Evolutionary conservation across 2,329 filamentous ascomycete species (phyloP).

Genomic region (Tolypocladium endophyticum): DNA sequence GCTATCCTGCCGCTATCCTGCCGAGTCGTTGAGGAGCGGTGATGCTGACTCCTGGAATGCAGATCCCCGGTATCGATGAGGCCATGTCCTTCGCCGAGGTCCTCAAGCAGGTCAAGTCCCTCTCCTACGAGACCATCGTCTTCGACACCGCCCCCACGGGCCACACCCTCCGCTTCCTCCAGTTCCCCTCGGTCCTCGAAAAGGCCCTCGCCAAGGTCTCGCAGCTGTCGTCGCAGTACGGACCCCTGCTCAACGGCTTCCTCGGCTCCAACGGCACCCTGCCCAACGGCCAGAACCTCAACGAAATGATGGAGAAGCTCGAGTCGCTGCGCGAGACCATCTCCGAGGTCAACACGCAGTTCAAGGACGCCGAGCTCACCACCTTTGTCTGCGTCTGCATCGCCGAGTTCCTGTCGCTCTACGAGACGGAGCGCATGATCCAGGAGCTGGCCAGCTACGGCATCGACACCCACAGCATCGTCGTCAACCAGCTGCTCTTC

Average conservation of each 20-base stretch:
- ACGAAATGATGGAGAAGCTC: slow-evolving; percentile 89
- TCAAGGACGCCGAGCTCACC: slow-evolving; percentile 91
- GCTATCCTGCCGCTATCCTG: background rate
- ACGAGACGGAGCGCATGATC: slow-evolving; percentile 99
- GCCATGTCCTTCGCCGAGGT: slow-evolving; percentile 99
- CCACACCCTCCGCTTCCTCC: slow-evolving; percentile 95
- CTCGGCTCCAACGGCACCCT: slow-evolving; percentile 66
- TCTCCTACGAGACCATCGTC: slow-evolving; percentile 97
- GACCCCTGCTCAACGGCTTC: slow-evolving; percentile 88
- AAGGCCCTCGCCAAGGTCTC: slow-evolving; percentile 97
- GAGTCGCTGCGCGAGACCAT: slow-evolving; percentile 90
- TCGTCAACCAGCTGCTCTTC: slow-evolving; percentile 96
- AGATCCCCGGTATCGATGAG: slow-evolving; percentile 98
- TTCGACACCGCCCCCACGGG: slow-evolving; percentile 98
- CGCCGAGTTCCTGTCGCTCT: slow-evolving; percentile 89
- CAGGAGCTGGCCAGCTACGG: slow-evolving; percentile 88
- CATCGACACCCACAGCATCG: slow-evolving; percentile 95
- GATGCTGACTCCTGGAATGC: slow-evolving; percentile 5
- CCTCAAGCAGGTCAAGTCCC: slow-evolving; percentile 96
- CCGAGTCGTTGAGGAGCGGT: background rate
- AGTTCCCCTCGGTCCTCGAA: slow-evolving; percentile 95
- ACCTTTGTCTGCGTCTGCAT: slow-evolving; percentile 99
- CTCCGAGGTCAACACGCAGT: slow-evolving; percentile 90
- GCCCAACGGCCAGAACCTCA: slow-evolving; percentile 85
- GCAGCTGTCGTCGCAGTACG: slow-evolving; percentile 87